Evolutionary conservation across 2,329 filamentous ascomycete species (phyloP), one percentile per base, ranked within the genome.

Genomic region (Monosporascus sp.): DNA sequence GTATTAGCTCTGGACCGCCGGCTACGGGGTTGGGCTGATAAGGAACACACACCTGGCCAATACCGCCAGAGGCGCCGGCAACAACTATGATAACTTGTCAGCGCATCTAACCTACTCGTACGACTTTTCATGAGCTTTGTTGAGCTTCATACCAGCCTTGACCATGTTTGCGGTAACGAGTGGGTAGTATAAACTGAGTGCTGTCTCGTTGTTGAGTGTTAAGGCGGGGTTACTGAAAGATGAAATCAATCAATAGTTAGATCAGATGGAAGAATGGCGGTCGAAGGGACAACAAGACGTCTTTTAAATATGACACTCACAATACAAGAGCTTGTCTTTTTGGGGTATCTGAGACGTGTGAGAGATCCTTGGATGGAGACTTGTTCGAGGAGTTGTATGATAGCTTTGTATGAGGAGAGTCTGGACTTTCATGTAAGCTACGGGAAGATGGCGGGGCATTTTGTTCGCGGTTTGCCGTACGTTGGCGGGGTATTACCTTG

Each of bases 41-140:
- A 25, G 24, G 24, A 25, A 47, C 41, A 70, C 78, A 66, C 72
- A 95, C 92, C 86, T 97, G 93, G 75, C 93, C 94, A 85, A 99
- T 99, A 79, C 94, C 94, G 78, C 94, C 94, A 74, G 93, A 87
- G 72, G 93, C 94, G 76, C 94, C 94, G 77, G 94, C 91, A 79
- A 99, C 93, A 70, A 85, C 82, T 86, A 55, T 14, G 31, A 35
- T 45, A 55, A 52, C 48, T 54, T 27, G 35, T 51, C 58, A 48
- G 48, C 46, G 11, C 39, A 43, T 58, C 41, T 35, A 14, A 14
- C 31, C 31, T 35, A 14, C 31, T 35, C 3, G 31, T 14, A 35
- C 11, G 11, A 56, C 52, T 52, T 48, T 20, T 20, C 22, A 27
- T 39, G 45, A 14, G n/a, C 35, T 15, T 51, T 9, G 27, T 51